Conservation (phyloP, 805 yeast genomes). For the Wickerhamomyces sydowiorum region DNA sequence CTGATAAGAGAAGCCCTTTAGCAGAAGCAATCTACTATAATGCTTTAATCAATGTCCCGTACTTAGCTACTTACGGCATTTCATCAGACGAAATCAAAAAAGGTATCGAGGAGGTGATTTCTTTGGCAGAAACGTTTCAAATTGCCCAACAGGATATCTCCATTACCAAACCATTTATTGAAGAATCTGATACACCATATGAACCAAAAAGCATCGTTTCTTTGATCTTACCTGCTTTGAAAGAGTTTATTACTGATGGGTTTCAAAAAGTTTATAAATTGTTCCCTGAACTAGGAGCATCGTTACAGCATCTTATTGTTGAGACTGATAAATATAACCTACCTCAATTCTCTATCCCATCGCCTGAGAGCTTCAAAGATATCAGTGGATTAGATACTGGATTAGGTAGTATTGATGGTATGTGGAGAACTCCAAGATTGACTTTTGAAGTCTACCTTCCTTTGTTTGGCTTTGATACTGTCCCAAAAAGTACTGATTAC, state of each 20-base stretch:
- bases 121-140: slow-evolving; percentile 36
- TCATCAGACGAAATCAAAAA: slow-evolving; percentile 22
- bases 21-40: slow-evolving; percentile 67
- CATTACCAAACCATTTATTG: slow-evolving; percentile 21
- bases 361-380: slow-evolving; percentile 27
- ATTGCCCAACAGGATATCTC: slow-evolving; percentile 17
- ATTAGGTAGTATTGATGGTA: slow-evolving; percentile 51
- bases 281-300: slow-evolving; percentile 30
- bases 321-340: slow-evolving; percentile 15
- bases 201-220: slow-evolving; percentile 42
- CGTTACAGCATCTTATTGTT: slow-evolving; percentile 10
- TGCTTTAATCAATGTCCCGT: slow-evolving; percentile 61
- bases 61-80: slow-evolving; percentile 41
- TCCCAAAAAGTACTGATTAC: slow-evolving; percentile 46
- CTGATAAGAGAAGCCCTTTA: slow-evolving; percentile 42
- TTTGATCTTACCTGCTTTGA: slow-evolving; percentile 47
- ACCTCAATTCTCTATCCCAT: slow-evolving; percentile 28
- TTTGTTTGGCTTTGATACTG: slow-evolving; percentile 56
- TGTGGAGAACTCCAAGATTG: slow-evolving; percentile 63
- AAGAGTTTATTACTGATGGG: slow-evolving; percentile 29
- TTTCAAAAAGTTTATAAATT: slow-evolving; percentile 32
- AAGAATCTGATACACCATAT: slow-evolving; percentile 37
- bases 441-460: slow-evolving; percentile 56
- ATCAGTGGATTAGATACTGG: slow-evolving; percentile 28
- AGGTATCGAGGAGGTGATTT: slow-evolving; percentile 40